Conservation (phyloP, 2,329 filamentous ascomycete species). For the Daldinia sp. region DNA sequence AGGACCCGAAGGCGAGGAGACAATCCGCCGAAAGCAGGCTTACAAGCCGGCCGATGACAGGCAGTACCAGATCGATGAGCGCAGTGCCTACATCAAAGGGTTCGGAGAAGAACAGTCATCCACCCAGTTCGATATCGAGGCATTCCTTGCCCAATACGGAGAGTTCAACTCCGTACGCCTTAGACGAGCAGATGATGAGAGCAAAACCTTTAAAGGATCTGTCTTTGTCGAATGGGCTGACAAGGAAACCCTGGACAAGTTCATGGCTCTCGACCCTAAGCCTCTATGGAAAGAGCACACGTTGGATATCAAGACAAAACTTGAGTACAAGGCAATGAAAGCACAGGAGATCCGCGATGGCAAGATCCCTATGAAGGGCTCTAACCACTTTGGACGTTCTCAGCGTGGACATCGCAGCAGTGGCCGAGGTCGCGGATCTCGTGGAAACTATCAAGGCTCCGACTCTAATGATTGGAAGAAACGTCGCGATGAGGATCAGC, state of each 20-base stretch:
- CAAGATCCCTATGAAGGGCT: slow-evolving; percentile 70
- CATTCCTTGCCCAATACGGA: slow-evolving; percentile 87
- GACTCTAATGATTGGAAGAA: slow-evolving; percentile 73
- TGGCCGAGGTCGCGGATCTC: slow-evolving; percentile 55
- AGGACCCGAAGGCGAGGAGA: slow-evolving; percentile 79
- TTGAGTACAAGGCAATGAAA: slow-evolving; percentile 86
- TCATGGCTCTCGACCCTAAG: slow-evolving; percentile 81
- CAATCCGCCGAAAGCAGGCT: slow-evolving; percentile 80
- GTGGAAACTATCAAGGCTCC: slow-evolving; percentile 47
- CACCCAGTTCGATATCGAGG: slow-evolving; percentile 94
- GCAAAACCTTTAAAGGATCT: slow-evolving; percentile 89
- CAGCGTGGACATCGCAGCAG: slow-evolving; percentile 56
- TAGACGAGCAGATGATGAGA: slow-evolving; percentile 73
- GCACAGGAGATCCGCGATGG: slow-evolving; percentile 77
- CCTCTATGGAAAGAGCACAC: slow-evolving; percentile 87
- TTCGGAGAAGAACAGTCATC: slow-evolving; percentile 87
- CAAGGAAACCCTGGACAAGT: slow-evolving; percentile 82
- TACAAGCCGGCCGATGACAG: slow-evolving; percentile 69
- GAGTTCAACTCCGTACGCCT: slow-evolving; percentile 86
- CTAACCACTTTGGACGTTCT: slow-evolving; percentile 51
- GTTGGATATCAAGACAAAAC: slow-evolving; percentile 87
- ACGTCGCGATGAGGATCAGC: slow-evolving; percentile 71
- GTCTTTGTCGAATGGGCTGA: slow-evolving; percentile 93
- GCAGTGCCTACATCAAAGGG: slow-evolving; percentile 92
- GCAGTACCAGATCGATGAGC: slow-evolving; percentile 74